Evolutionary conservation across 345 rosid species (phyloP).

Genomic region (Tarenaya hassleriana): DNA sequence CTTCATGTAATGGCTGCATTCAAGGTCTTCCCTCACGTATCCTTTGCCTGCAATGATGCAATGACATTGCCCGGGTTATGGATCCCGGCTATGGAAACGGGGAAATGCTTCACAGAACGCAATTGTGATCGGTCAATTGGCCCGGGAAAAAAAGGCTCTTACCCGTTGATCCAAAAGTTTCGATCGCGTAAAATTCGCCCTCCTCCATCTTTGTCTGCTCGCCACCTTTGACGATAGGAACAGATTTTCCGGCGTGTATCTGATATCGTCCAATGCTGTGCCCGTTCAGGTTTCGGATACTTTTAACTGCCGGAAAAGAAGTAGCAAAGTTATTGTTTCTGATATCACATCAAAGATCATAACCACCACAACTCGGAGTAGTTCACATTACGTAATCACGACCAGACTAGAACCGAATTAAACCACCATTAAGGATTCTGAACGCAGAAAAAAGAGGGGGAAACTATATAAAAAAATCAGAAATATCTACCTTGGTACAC

Average conservation of each 20-base stretch:
- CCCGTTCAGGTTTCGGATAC: slow-evolving; percentile 83
- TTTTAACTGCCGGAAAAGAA: slow-evolving; percentile 54
- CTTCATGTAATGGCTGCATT: slow-evolving; percentile 54
- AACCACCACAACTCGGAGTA: not conserved
- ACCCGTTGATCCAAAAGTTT: slow-evolving; percentile 81
- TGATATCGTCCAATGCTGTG: slow-evolving; percentile 74
- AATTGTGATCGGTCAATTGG: no score
- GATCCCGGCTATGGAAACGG: no score
- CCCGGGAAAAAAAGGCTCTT: slow-evolving; percentile 9
- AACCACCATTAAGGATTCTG: no score
- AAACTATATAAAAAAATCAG: no score
- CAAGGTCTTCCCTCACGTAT: slow-evolving; percentile 81
- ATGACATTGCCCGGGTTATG: no score
- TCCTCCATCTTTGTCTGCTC: slow-evolving; percentile 88
- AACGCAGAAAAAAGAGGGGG: not conserved
- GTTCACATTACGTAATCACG: not conserved
- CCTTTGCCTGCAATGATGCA: slow-evolving; percentile 64
- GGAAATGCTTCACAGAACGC: no score
- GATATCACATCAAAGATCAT: not conserved
- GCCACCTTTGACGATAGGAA: slow-evolving; percentile 73
- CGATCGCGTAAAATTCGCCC: slow-evolving; percentile 74
- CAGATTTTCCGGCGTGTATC: slow-evolving; percentile 74
- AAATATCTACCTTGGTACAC: slow-evolving; percentile 63
- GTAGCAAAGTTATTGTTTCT: slow-evolving; percentile 2
- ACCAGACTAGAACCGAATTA: no score